These are phyloP conservation scores for Parathielavia appendiculata DNA, from an alignment of 495 filamentous ascomycete genomes.

Conservation along the genomic window DNA sequence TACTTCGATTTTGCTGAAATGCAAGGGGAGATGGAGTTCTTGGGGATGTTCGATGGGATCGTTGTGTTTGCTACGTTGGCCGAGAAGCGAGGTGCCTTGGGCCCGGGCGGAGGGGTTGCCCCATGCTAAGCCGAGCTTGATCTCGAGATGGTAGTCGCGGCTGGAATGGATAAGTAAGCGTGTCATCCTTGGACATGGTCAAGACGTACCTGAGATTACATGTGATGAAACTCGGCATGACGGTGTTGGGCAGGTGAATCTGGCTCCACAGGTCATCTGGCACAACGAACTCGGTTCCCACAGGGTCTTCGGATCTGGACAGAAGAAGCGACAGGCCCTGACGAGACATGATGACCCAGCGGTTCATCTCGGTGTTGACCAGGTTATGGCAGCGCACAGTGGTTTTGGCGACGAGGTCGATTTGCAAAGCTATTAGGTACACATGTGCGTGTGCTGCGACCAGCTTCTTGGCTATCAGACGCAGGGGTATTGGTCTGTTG, in stretches of 20 bases:
- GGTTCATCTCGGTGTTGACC: conserved; percentile 55
- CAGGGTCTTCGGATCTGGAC: conserved; percentile 51
- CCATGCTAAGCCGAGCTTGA: conserved; percentile 67
- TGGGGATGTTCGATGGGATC: conserved; percentile 50
- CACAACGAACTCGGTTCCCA: conserved; percentile 60
- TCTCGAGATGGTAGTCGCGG: conserved; percentile 74
- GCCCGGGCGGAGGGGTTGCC: conserved; percentile 27
- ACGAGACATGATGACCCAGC: conserved; percentile 63
- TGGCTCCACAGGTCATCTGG: conserved; percentile 64
- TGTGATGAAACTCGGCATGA: conserved; percentile 79
- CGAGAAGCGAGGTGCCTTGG: conserved; percentile 11
- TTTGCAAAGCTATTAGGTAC: conserved; percentile 70
- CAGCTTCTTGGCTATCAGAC: conserved; percentile 69
- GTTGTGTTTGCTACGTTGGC: conserved; percentile 9
- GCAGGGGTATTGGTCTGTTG: conserved; percentile 75
- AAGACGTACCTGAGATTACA: conserved; percentile 66
- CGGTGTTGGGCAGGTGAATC: conserved; percentile 67
- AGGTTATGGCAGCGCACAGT: conserved; percentile 70
- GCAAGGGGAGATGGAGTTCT: conserved; percentile 65
- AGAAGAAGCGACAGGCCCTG: conserved; percentile 63
- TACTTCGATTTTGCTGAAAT: conserved; percentile 66
- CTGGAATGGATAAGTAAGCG: conserved; percentile 12
- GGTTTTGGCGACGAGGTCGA: conserved; percentile 75
- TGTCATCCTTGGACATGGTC: background rate
- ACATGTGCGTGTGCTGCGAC: conserved; percentile 59